Evolutionary conservation across 345 rosid genomes (phyloP).

Genomic region (Orychophragmus violaceus): DNA sequence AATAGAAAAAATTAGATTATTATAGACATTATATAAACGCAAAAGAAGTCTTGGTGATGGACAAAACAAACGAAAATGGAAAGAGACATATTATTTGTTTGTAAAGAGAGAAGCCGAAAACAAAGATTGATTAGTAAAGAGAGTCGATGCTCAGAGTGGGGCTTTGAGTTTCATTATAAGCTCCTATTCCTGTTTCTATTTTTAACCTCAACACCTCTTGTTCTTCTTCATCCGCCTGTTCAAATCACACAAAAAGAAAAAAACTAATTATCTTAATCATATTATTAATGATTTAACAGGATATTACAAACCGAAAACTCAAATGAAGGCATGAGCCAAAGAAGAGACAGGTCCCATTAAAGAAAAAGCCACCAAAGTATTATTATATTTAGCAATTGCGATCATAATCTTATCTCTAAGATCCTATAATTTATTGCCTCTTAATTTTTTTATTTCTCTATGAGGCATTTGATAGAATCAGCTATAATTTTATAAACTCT

Average conservation of each 20-base stretch:
- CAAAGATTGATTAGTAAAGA: neutral
- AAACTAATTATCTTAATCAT: neutral
- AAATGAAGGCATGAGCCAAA: neutral
- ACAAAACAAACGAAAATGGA: neutral
- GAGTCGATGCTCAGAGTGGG: constrained; percentile 45
- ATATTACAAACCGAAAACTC: neutral
- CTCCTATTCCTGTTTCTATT: constrained; percentile 59
- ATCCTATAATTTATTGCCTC: constrained; percentile 1
- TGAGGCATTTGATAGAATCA: neutral
- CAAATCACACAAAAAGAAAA: neutral
- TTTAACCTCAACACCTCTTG: constrained; percentile 41
- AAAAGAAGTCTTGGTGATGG: neutral
- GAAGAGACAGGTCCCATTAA: neutral
- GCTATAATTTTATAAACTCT: neutral
- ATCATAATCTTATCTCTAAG: constrained; percentile 20
- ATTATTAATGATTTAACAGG: neutral
- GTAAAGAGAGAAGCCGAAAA: constrained; percentile 6
- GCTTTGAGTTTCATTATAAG: constrained; percentile 51
- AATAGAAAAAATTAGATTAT: neutral
- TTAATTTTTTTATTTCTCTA: neutral
- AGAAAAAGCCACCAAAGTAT: neutral
- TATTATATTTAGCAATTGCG: constrained; percentile 4
- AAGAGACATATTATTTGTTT: neutral
- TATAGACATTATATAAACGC: neutral
- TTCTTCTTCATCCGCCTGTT: constrained; percentile 68